Conservation (phyloP, 768 basidiomycete genomes). For the Imleria badia region DNA sequence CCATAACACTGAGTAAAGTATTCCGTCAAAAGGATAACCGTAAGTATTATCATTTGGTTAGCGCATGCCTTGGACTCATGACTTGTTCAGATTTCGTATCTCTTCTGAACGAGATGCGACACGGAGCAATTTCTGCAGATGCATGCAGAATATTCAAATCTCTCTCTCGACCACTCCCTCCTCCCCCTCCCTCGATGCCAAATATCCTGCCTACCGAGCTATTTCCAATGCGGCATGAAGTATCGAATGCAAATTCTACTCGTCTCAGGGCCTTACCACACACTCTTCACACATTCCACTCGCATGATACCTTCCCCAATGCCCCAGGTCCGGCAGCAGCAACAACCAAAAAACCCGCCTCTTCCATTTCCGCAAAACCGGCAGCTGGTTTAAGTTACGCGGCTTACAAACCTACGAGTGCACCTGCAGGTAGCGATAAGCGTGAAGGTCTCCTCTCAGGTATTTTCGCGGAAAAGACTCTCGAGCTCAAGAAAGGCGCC, state of each 20-base stretch:
- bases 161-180: constrained; percentile 36
- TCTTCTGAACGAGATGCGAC: constrained; percentile 75
- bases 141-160: constrained; percentile 49
- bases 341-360: not conserved
- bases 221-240: constrained; percentile 68
- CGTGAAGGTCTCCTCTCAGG: constrained; percentile 57
- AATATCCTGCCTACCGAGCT: constrained; percentile 49
- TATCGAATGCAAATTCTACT: constrained; percentile 59
- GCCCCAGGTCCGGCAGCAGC: not conserved
- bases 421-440: constrained; percentile 27
- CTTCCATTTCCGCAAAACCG: not conserved
- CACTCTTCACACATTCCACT: constrained; percentile 41
- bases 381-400: constrained; percentile 20
- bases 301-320: constrained; percentile 48
- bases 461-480: constrained; percentile 56
- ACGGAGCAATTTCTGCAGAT: constrained; percentile 48
- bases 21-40: constrained; percentile 74
- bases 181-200: constrained; percentile 24
- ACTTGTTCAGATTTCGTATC: constrained; percentile 55
- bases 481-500: constrained; percentile 59
- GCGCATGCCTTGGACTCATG: not conserved
- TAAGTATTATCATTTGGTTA: constrained; percentile 29
- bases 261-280: constrained; percentile 52
- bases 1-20: constrained; percentile 67
- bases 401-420: constrained; percentile 26